phyloP scores from a whole-genome alignment of 345 rosid species.

The Aethionema arabicum region DNA sequence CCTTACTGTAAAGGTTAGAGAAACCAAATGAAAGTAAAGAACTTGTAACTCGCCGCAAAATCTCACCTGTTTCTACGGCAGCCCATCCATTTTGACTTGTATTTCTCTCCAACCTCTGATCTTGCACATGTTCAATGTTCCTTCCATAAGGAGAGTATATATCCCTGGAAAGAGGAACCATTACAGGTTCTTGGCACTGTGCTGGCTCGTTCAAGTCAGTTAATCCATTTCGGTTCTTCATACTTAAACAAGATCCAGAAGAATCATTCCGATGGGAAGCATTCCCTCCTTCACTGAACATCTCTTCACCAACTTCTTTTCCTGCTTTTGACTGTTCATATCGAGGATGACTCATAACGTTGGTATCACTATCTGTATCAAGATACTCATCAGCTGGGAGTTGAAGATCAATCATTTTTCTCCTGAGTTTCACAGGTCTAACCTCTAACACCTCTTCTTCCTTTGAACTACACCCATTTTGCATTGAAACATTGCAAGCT shows the following conservation, averaged over 20 bases:
- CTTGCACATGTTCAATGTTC: slow-evolving; percentile 28
- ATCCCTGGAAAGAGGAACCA: slow-evolving; percentile 33
- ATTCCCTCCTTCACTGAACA: slow-evolving; percentile 37
- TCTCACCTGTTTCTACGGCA: slow-evolving; percentile 59
- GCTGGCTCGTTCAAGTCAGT: slow-evolving; percentile 84
- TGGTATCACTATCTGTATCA: slow-evolving; percentile 52
- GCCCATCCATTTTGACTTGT: slow-evolving; percentile 33
- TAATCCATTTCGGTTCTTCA: slow-evolving; percentile 43
- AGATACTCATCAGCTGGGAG: slow-evolving; percentile 79
- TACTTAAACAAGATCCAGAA: slow-evolving; percentile 43
- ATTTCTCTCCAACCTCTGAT: slow-evolving; percentile 41
- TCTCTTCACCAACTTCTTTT: slow-evolving; percentile 41
- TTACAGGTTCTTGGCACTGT: slow-evolving; percentile 41
- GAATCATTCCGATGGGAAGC: slow-evolving; percentile 41
- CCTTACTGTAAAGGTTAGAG: neutral
- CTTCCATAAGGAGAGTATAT: slow-evolving; percentile 44
- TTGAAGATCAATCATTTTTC: slow-evolving; percentile 79
- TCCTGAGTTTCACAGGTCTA: slow-evolving; percentile 73
- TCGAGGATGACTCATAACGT: slow-evolving; percentile 30
- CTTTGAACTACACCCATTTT: slow-evolving; percentile 55
- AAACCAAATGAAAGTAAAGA: slow-evolving; percentile 15
- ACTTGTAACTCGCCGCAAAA: slow-evolving; percentile 23
- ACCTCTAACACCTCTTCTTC: slow-evolving; percentile 55
- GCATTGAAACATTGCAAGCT: slow-evolving; percentile 52
- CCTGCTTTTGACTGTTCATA: slow-evolving; percentile 39